Evolutionary conservation across 2,329 filamentous ascomycete genomes (phyloP).

Genomic region (Colletotrichum sp.): DNA sequence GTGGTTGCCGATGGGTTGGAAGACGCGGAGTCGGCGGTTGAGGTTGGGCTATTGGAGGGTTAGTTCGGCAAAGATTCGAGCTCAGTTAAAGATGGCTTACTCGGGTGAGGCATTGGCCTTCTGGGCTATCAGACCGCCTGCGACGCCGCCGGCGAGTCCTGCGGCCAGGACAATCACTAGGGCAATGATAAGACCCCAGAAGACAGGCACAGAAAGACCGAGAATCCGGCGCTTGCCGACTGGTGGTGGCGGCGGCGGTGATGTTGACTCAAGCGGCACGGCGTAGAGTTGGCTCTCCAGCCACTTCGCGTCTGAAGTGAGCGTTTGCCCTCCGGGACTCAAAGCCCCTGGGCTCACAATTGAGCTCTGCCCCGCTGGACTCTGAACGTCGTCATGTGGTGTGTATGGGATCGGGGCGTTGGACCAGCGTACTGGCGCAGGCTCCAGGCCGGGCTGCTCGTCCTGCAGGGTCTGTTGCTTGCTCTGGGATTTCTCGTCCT

Average conservation of each 20-base stretch:
- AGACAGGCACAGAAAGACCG: slow-evolving; percentile 21
- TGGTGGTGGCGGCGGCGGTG: background rate
- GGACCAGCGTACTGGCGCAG: background rate
- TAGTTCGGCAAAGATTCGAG: background rate
- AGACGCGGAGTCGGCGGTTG: background rate
- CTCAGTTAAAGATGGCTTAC: background rate
- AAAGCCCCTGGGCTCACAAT: background rate
- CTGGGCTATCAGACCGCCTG: slow-evolving; percentile 21
- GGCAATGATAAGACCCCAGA: slow-evolving; percentile 21
- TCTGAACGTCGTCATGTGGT: background rate
- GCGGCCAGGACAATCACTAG: slow-evolving; percentile 22
- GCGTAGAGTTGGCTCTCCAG: background rate
- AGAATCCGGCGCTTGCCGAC: slow-evolving; percentile 5
- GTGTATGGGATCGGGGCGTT: background rate
- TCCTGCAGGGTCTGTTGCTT: background rate
- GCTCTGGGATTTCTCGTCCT: background rate
- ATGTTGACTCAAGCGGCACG: background rate
- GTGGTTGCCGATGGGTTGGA: background rate
- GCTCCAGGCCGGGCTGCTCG: slow-evolving; percentile 1
- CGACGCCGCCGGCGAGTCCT: slow-evolving; percentile 23
- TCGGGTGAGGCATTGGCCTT: background rate
- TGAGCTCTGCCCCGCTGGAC: background rate
- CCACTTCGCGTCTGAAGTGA: background rate
- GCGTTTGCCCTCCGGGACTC: background rate
- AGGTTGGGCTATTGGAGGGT: background rate